Conservation (phyloP, 1,139 yeast genomes). For the Torulaspora globosa region DNA sequence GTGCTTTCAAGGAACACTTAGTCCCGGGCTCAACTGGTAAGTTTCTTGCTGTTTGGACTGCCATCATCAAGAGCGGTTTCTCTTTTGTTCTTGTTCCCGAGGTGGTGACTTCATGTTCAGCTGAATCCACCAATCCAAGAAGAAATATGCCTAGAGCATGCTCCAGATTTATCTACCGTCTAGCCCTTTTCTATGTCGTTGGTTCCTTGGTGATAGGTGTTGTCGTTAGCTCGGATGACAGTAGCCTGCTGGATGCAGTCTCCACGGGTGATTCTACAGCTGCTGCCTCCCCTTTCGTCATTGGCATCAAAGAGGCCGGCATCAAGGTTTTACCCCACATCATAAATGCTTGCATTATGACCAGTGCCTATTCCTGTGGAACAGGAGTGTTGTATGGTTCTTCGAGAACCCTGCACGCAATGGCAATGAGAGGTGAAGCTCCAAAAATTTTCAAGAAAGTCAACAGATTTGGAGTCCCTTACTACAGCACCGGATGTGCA, state of each 20-base stretch:
- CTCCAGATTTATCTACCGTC: slow-evolving; percentile 42
- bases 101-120: slow-evolving; percentile 42
- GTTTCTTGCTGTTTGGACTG: slow-evolving; percentile 59
- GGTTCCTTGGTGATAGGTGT: slow-evolving; percentile 43
- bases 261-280: slow-evolving; percentile 44
- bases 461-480: slow-evolving; percentile 59
- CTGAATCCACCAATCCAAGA: slow-evolving; percentile 46
- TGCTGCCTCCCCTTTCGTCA: slow-evolving; percentile 66
- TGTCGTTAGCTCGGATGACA: slow-evolving; percentile 42
- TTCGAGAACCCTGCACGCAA: slow-evolving; percentile 57
- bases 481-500: slow-evolving; percentile 33
- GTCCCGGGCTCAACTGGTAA: slow-evolving; percentile 47
- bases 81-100: slow-evolving; percentile 68
- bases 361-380: slow-evolving; percentile 63
- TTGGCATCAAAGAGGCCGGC: slow-evolving; percentile 55
- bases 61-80: slow-evolving; percentile 54
- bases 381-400: slow-evolving; percentile 64
- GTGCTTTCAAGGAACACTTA: slow-evolving; percentile 50
- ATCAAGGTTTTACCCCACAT: slow-evolving; percentile 57
- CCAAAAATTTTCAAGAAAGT: slow-evolving; percentile 54
- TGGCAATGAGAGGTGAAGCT: slow-evolving; percentile 56
- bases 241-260: slow-evolving; percentile 35
- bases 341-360: slow-evolving; percentile 58
- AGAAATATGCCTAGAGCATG: slow-evolving; percentile 43
- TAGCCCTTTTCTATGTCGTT: slow-evolving; percentile 41